phyloP scores from a whole-genome alignment of 495 filamentous ascomycete genomes.

The Tuber calosporum region DNA sequence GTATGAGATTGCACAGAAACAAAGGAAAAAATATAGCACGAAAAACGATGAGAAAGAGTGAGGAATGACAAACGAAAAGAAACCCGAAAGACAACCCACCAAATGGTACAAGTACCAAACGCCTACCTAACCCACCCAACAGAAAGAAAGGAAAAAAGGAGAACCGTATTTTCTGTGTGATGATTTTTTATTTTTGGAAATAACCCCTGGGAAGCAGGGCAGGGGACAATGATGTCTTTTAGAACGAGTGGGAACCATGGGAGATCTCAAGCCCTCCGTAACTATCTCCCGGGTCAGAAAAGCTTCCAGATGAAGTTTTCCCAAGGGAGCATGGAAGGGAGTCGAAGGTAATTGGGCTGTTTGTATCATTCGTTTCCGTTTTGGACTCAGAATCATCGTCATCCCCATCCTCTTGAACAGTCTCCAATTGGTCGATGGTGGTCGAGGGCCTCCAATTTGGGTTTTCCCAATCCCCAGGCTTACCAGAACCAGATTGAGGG shows the following conservation, averaged over 20 bases:
- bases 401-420: conserved; percentile 36
- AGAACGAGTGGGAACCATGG: conserved; percentile 11
- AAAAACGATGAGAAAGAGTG: conserved; percentile 10
- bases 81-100: conserved; percentile 12
- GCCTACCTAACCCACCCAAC: conserved; percentile 22
- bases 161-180: neutral
- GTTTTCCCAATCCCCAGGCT: neutral
- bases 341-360: conserved; percentile 24
- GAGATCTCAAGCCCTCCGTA: conserved; percentile 36
- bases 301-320: conserved; percentile 33
- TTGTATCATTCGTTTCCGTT: conserved; percentile 25
- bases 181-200: neutral
- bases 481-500: neutral
- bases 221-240: neutral
- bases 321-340: conserved; percentile 15
- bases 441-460: conserved; percentile 5
- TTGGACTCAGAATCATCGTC: conserved; percentile 28
- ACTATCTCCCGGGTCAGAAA: conserved; percentile 40
- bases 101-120: conserved; percentile 38
- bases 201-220: neutral
- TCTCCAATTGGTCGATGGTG: conserved; percentile 26
- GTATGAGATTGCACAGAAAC: neutral
- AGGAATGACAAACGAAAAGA: conserved; percentile 10
- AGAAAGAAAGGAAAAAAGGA: neutral
- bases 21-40: conserved; percentile 9